Conservation (phyloP, 306 rosid genomes). For the Vigna reflexopilosa region DNA sequence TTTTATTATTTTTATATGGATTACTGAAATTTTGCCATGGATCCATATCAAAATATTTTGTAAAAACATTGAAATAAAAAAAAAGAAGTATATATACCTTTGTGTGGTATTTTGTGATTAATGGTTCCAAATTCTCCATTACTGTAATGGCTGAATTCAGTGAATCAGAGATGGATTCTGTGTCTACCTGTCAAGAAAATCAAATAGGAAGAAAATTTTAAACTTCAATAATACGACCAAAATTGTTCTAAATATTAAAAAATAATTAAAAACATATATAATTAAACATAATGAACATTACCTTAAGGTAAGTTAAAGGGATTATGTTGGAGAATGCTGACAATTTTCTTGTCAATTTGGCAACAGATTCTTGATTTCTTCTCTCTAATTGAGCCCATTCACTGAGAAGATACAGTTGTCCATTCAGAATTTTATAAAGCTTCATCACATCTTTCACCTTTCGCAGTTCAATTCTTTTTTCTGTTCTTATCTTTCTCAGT, state of each 20-base stretch:
- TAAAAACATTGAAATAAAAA: too few relatives aligned
- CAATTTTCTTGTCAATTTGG: constrained; percentile 55
- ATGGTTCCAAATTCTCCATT: constrained; percentile 54
- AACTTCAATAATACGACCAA: neutral
- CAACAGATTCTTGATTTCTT: constrained; percentile 66
- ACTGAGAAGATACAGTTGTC: constrained; percentile 59
- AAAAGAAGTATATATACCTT: constrained; percentile 50
- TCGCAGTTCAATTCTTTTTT: constrained; percentile 56
- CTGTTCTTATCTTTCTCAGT: constrained; percentile 56
- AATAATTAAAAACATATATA: too few relatives aligned
- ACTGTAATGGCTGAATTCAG: constrained; percentile 53
- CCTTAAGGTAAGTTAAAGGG: constrained; percentile 72
- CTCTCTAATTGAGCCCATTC: constrained; percentile 72
- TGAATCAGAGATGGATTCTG: constrained; percentile 53
- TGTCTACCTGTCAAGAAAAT: constrained; percentile 51
- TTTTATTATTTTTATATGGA: too few relatives aligned
- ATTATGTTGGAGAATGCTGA: constrained; percentile 55
- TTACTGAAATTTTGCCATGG: too few relatives aligned
- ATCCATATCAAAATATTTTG: too few relatives aligned
- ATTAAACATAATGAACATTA: neutral
- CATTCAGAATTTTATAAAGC: constrained; percentile 54
- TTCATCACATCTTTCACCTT: constrained; percentile 58
- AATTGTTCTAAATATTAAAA: too few relatives aligned
- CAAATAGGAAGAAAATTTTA: neutral
- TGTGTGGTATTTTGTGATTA: constrained; percentile 45